Conservation (phyloP, 2,329 filamentous ascomycete species). For the Microdochium nivale region DNA sequence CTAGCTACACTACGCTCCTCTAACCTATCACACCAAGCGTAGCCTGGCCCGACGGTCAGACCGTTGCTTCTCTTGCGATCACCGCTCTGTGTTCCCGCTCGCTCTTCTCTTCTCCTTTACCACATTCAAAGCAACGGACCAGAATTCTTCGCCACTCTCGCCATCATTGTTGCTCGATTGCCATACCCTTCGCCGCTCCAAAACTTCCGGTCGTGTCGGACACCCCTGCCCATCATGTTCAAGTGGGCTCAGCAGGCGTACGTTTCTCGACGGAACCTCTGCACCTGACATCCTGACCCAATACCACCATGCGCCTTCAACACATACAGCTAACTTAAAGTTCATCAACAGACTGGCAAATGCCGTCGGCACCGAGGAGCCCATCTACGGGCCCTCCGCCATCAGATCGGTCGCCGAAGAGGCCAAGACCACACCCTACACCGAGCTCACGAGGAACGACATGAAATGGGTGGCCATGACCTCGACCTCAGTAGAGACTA, state of each 20-base stretch:
- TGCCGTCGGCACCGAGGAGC: conserved; percentile 92
- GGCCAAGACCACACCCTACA: conserved; percentile 68
- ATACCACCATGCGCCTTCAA: conserved; percentile 7
- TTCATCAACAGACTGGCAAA: conserved; percentile 48
- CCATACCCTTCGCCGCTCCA: neutral
- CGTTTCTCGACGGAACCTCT: conserved; percentile 4
- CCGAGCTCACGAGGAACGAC: conserved; percentile 68
- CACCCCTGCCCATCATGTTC: conserved; percentile 53
- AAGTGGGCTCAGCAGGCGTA: conserved; percentile 92
- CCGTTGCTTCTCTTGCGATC: neutral
- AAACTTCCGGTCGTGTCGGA: neutral
- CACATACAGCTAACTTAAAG: conserved; percentile 12
- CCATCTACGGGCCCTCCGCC: conserved; percentile 84
- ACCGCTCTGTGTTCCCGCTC: neutral
- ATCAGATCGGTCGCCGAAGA: conserved; percentile 81
- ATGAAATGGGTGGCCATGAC: conserved; percentile 76
- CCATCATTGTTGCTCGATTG: neutral
- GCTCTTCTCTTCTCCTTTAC: neutral
- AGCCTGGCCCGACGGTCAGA: neutral
- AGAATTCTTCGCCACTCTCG: no score
- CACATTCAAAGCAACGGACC: neutral
- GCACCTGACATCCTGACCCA: conserved; percentile 10
- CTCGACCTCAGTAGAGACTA: conserved; percentile 85
- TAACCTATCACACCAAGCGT: neutral
- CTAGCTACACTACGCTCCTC: neutral